Base-by-base conservation (phyloP, 176 grass and related monocot genomes). In the Oryza longistaminata region DNA sequence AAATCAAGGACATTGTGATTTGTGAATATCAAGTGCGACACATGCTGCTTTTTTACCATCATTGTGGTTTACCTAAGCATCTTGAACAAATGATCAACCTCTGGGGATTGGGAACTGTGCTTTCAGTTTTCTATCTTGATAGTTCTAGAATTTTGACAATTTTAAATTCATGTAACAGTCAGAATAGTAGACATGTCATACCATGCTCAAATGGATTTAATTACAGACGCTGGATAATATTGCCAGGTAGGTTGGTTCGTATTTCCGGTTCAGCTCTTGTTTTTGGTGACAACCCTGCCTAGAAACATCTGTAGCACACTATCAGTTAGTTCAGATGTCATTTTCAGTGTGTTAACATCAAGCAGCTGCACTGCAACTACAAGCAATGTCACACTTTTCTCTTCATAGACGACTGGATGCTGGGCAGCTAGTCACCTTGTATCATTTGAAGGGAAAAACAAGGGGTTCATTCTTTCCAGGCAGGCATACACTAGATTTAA, bases 321-420 rank as follows among this genome's bases (percentile, higher is more conserved):
- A 43, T 21, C 39, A 66, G 68, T 82, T 90, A 60, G 78, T 35
- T 90, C 22, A 65, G 43, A 13, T 78, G 73, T 77, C 55, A 70
- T 33, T 77, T 72, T 86, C 88, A 82, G 9, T 27, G 22, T 81
- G 52, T 66, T 82, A 66, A 82, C 11, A 13, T 71, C 22, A 34
- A 86, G 55, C 22, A 66, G 66, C 74, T 0, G 29, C 66, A 24
- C 43, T 55, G 52, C 19, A 76, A 72, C 55, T 61, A 22, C 19
- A 76, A 86, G 7, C 16, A 73, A 24, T 70, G 10, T 79, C 22
- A 71, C 24, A 71, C 39, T 24, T 25, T 2, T 1, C 35, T 10
- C 21, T 70, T 25, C 13, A 34, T 49, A 11, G 15, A 27, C 52
- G 21, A 50, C 12, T 50, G 19, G 60, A 50, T 66, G 25, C 21